A percentile compares a stretch with the other conserved stretches of the same genome.
phyloP scores from a whole-genome alignment of 2,329 filamentous ascomycete genomes.

The Cladosporium sp. region DNA sequence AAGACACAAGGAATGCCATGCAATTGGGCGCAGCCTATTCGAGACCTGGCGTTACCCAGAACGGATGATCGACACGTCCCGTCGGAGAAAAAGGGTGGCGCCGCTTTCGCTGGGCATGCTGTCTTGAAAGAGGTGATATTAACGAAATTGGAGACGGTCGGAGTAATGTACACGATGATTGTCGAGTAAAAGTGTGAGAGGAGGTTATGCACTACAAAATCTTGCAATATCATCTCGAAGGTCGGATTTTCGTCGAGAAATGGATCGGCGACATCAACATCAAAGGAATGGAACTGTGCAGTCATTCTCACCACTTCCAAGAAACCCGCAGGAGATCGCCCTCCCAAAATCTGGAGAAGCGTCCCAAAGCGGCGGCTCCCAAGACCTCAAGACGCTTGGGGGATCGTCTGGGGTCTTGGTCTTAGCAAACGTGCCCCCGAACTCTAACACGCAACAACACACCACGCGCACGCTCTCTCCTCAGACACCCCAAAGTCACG shows the following conservation, averaged over 20 bases:
- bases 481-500: neutral
- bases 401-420: constrained; percentile 1
- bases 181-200: too few relatives aligned
- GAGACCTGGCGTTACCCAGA: neutral
- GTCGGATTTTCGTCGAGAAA: too few relatives aligned
- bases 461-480: neutral
- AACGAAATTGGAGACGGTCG: too few relatives aligned
- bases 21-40: constrained; percentile 1
- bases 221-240: too few relatives aligned
- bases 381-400: constrained; percentile 4
- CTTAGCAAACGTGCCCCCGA: neutral
- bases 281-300: neutral
- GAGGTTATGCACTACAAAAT: too few relatives aligned
- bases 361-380: constrained; percentile 7
- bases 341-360: neutral
- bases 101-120: neutral
- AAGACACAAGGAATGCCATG: constrained; percentile 6
- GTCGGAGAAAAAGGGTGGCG: constrained; percentile 2
- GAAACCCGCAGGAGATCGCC: neutral
- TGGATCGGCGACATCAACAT: too few relatives aligned
- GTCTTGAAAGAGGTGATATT: neutral
- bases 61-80: constrained; percentile 1
- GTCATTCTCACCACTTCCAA: neutral
- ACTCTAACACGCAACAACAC: constrained; percentile 2
- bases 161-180: too few relatives aligned